Evolutionary conservation across 2,329 filamentous ascomycete species (phyloP).

Genomic region (Hortaea werneckii): DNA sequence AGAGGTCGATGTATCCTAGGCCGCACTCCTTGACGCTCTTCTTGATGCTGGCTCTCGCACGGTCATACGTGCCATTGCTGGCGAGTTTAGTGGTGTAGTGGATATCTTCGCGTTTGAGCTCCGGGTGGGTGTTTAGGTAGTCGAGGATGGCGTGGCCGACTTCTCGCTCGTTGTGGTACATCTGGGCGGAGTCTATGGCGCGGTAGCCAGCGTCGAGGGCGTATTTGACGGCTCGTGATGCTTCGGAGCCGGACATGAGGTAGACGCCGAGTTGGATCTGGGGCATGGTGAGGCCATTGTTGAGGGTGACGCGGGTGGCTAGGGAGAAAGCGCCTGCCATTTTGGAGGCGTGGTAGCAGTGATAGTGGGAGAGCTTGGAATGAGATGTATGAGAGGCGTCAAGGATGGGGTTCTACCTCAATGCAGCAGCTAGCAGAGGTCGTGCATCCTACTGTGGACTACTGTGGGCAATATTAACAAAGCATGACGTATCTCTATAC

Average conservation of each 20-base stretch:
- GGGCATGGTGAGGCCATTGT: constrained; percentile 58
- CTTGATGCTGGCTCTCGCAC: constrained; percentile 55
- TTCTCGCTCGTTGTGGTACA: constrained; percentile 63
- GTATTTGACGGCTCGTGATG: constrained; percentile 41
- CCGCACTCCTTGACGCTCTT: constrained; percentile 54
- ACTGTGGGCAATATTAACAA: no score
- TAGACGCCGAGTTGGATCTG: constrained; percentile 67
- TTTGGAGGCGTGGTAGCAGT: no score
- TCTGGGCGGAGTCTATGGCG: constrained; percentile 50
- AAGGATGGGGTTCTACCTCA: no score
- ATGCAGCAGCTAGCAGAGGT: no score
- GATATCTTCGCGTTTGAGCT: constrained; percentile 55
- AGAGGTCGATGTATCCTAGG: constrained; percentile 67
- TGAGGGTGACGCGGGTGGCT: constrained; percentile 40
- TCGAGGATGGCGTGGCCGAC: constrained; percentile 52
- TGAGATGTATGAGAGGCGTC: no score
- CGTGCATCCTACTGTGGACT: no score
- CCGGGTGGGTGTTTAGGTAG: constrained; percentile 17
- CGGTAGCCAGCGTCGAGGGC: constrained; percentile 36
- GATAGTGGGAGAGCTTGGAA: no score
- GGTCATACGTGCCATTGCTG: constrained; percentile 56
- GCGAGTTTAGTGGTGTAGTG: constrained; percentile 75
- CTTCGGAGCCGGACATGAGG: constrained; percentile 55
- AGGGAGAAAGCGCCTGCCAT: constrained; percentile 23
- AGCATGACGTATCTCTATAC: no score